Percentiles rank a stretch among this genome's conserved stretches.
These are phyloP conservation scores for Sphagnurus paluster DNA, from an alignment of 1,284 basidiomycete species.

Conservation along the genomic window DNA sequence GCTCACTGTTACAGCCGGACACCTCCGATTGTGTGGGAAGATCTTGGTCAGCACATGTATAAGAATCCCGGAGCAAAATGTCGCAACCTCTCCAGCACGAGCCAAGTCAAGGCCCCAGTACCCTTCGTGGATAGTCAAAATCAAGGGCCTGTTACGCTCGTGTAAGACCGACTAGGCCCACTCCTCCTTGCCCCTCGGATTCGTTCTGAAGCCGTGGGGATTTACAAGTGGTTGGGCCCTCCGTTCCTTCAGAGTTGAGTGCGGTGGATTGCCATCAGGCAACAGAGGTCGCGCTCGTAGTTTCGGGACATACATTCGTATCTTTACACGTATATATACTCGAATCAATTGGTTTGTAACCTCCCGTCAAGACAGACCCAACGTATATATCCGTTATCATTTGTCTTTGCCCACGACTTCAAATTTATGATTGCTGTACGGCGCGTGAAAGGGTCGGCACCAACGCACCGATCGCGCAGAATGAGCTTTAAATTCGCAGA, in stretches of 20 bases:
- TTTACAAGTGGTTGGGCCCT: slow-evolving; percentile 15
- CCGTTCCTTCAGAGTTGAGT: slow-evolving; percentile 26
- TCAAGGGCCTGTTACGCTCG: slow-evolving; percentile 27
- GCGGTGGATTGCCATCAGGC: slow-evolving; percentile 10
- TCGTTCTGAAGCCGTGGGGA: slow-evolving; percentile 23
- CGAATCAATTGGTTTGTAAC: too few relatives aligned
- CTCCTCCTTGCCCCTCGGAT: slow-evolving; percentile 13
- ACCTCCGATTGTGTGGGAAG: slow-evolving; percentile 14
- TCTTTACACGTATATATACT: too few relatives aligned
- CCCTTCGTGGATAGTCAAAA: slow-evolving; percentile 17
- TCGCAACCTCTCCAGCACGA: slow-evolving; percentile 12
- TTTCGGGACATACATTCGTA: slow-evolving; percentile 25
- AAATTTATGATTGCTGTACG: too few relatives aligned
- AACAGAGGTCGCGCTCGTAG: slow-evolving; percentile 19
- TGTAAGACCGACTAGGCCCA: slow-evolving; percentile 22
- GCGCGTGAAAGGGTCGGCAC: too few relatives aligned
- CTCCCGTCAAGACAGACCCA: too few relatives aligned
- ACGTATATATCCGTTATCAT: too few relatives aligned
- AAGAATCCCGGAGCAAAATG: slow-evolving; percentile 1
- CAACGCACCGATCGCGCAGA: too few relatives aligned
- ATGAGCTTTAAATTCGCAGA: too few relatives aligned
- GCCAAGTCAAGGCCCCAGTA: slow-evolving; percentile 26
- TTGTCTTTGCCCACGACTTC: too few relatives aligned
- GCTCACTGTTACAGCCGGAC: slow-evolving; percentile 14
- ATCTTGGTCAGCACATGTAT: slow-evolving; percentile 8